These are phyloP conservation scores for Eremochloa ophiuroides DNA, from an alignment of 176 grass and related monocot genomes.

Conservation along the genomic window DNA sequence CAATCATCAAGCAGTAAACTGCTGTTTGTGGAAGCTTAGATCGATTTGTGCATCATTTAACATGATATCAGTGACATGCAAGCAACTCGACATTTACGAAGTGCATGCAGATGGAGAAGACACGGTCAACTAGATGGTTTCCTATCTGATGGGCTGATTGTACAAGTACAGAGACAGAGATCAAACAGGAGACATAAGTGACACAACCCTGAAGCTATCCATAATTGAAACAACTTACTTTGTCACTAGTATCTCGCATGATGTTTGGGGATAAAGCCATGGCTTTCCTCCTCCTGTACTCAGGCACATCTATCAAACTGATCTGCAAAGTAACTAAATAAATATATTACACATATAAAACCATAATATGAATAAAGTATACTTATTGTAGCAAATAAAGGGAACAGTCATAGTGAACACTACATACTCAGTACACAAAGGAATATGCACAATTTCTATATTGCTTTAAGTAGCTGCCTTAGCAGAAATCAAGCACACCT, in stretches of 20 bases:
- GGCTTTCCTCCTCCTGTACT: constrained; percentile 63
- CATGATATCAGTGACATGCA: neutral
- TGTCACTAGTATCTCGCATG: constrained; percentile 82
- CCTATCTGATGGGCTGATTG: neutral
- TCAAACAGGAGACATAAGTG: neutral
- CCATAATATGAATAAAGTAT: neutral
- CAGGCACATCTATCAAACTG: constrained; percentile 91
- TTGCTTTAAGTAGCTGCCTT: neutral
- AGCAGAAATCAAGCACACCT: neutral
- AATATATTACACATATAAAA: constrained; percentile 1
- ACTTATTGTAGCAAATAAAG: constrained; percentile 7
- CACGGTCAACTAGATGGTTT: neutral
- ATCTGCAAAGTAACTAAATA: constrained; percentile 42
- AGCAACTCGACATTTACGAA: neutral
- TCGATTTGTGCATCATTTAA: neutral
- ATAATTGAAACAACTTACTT: constrained; percentile 37
- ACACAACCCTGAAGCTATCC: neutral
- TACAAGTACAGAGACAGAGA: neutral
- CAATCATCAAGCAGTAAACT: neutral
- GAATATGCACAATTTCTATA: neutral
- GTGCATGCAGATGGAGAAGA: neutral
- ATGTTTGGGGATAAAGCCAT: constrained; percentile 82
- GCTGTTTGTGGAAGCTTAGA: neutral
- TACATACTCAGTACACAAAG: neutral
- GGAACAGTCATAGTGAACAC: neutral